A percentile compares a stretch with the other conserved stretches of the same genome.
Conservation (phyloP, 805 yeast genomes). For the Barnettozyma sp. region DNA sequence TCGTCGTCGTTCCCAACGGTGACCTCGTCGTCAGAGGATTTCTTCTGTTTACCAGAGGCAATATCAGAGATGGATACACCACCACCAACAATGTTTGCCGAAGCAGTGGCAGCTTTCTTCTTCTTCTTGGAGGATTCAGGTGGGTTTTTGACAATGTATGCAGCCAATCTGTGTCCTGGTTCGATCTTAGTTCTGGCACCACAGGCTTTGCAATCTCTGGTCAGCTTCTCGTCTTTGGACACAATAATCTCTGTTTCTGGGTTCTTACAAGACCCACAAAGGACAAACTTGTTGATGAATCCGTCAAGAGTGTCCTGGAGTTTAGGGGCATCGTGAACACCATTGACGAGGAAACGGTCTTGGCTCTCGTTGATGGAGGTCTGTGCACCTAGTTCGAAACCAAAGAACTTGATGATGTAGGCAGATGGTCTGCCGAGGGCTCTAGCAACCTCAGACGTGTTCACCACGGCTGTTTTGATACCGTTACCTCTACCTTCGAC, state of each 20-base stretch:
- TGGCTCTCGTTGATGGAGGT: conserved; percentile 71
- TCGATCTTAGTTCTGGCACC: conserved; percentile 84
- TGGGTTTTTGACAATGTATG: conserved; percentile 86
- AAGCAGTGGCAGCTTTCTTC: conserved; percentile 75
- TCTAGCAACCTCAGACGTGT: conserved; percentile 87
- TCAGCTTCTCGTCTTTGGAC: conserved; percentile 65
- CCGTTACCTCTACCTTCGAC: conserved; percentile 99
- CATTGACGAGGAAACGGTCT: conserved; percentile 89
- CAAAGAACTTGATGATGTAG: conserved; percentile 89
- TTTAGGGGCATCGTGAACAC: conserved; percentile 84
- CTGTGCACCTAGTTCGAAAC: conserved; percentile 96
- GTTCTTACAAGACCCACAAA: conserved; percentile 92
- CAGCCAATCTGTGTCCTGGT: conserved; percentile 77
- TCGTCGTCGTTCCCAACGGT: conserved; percentile 53
- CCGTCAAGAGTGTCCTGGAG: conserved; percentile 93
- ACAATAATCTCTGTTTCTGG: conserved; percentile 93
- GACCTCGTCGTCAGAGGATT: conserved; percentile 28
- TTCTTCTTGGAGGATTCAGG: conserved; percentile 55
- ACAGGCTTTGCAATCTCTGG: conserved; percentile 96
- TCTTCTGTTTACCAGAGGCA: conserved; percentile 44
- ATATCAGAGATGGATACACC: conserved; percentile 75
- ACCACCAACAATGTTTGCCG: conserved; percentile 85
- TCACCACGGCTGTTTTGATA: conserved; percentile 90
- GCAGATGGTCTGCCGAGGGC: conserved; percentile 91
- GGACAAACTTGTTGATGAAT: conserved; percentile 84